Percentiles rank a stretch among this genome's conserved stretches.
phyloP scores from a whole-genome alignment of 2,329 filamentous ascomycete species.

The Sporothrix humicola region DNA sequence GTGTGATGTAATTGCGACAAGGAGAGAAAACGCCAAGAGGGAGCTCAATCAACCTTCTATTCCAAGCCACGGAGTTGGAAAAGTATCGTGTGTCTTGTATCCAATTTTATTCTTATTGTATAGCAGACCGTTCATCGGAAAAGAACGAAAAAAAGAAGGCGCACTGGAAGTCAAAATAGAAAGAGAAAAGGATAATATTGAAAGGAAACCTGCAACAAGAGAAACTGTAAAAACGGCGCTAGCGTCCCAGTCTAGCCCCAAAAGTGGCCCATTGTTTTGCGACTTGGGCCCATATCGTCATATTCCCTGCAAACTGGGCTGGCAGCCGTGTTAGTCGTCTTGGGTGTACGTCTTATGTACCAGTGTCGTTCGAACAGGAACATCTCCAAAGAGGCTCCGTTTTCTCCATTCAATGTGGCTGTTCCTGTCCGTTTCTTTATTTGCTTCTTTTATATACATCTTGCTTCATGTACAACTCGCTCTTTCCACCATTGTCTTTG shows the following conservation, averaged over 20 bases:
- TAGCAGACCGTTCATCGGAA: not conserved
- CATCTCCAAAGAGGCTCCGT: not conserved
- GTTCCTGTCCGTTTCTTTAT: slow-evolving; percentile 3
- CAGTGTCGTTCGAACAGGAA: not conserved
- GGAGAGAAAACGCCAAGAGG: not conserved
- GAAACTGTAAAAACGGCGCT: slow-evolving; percentile 20
- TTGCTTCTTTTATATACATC: not conserved
- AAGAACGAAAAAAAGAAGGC: not conserved
- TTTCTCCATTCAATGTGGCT: not conserved
- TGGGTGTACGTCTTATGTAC: not conserved
- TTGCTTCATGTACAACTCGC: not conserved
- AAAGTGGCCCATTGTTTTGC: slow-evolving; percentile 8
- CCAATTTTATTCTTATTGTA: not conserved
- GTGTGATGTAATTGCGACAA: not conserved
- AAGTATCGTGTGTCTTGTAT: too few species aligned
- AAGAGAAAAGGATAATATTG: not conserved
- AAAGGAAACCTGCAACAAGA: slow-evolving; percentile 1
- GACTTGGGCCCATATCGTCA: slow-evolving; percentile 10
- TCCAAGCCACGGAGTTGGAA: too few species aligned
- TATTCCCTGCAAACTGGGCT: slow-evolving; percentile 21
- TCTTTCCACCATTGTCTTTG: not conserved
- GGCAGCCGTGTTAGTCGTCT: slow-evolving; percentile 14
- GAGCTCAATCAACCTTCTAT: too few species aligned
- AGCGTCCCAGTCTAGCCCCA: slow-evolving; percentile 25
- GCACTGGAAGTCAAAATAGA: not conserved